These are phyloP conservation scores for Pyrenophora seminiperda DNA, from an alignment of 2,329 filamentous ascomycete genomes.

Conservation along the genomic window DNA sequence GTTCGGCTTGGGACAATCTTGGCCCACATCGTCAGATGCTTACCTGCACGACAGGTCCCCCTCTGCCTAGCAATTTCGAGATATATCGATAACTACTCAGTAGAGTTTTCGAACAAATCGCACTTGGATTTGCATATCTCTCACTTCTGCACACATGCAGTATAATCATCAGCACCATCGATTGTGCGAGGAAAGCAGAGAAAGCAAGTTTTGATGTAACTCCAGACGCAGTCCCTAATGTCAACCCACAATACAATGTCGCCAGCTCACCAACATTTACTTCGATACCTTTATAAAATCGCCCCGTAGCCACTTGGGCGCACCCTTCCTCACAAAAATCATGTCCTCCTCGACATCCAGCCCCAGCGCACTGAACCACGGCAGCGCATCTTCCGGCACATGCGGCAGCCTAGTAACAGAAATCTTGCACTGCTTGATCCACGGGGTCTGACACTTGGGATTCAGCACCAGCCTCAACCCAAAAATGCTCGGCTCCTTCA, in stretches of 20 bases:
- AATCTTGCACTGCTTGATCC: constrained; percentile 14
- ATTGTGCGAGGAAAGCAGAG: no score
- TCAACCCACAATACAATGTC: neutral
- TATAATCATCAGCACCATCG: no score
- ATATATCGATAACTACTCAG: no score
- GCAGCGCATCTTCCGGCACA: constrained; percentile 12
- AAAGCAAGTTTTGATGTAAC: neutral
- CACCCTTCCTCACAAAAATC: constrained; percentile 16
- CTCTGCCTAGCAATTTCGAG: no score
- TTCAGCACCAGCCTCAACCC: constrained; percentile 12
- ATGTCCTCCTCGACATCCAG: constrained; percentile 16
- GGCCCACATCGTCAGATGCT: no score
- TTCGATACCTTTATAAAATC: constrained; percentile 13
- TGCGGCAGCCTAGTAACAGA: constrained; percentile 16
- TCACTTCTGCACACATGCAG: no score
- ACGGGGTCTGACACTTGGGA: constrained; percentile 6
- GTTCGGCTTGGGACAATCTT: no score
- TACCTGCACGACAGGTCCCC: no score
- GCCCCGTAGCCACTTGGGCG: constrained; percentile 13
- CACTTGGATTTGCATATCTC: no score
- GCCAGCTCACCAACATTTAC: neutral
- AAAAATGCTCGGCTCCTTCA: constrained; percentile 14
- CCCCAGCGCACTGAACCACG: constrained; percentile 12
- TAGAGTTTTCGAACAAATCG: no score
- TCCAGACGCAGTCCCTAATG: neutral